Evolutionary conservation across 139 green algal genomes (phyloP).

Genomic region (Tetradesmus lagerheimii): DNA sequence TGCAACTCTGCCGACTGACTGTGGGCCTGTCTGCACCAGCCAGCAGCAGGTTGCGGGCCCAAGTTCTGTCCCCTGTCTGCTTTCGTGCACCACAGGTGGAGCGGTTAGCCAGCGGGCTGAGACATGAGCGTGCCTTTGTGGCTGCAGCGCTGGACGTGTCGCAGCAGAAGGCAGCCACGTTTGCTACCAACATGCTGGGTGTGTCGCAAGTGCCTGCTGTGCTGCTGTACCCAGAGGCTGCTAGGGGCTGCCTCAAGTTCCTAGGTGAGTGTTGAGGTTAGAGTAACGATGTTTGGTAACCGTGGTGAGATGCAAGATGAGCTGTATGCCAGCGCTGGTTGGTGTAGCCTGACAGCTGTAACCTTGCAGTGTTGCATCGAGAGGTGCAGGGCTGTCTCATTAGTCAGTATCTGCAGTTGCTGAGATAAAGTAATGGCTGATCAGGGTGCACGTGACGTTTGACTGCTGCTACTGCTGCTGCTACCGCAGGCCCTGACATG

Average conservation of each 20-base stretch:
- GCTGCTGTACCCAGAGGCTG: constrained; percentile 47
- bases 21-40: too few species aligned
- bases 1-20: too few species aligned
- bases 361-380: too few species aligned
- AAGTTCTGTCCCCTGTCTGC: background rate
- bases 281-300: too few species aligned
- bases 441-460: too few species aligned
- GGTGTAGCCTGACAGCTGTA: too few species aligned
- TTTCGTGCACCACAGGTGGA: constrained; percentile 20
- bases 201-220: constrained; percentile 24
- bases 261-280: constrained; percentile 23
- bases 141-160: constrained; percentile 34
- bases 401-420: too few species aligned
- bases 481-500: constrained; percentile 40
- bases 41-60: too few species aligned
- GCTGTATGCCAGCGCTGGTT: too few species aligned
- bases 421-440: too few species aligned
- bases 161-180: background rate
- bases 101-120: constrained; percentile 15
- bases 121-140: constrained; percentile 24
- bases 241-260: constrained; percentile 36
- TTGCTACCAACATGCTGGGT: constrained; percentile 36
- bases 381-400: too few species aligned
- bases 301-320: too few species aligned
- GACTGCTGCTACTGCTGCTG: background rate